phyloP scores from a whole-genome alignment of 2,329 filamentous ascomycete genomes.

The Tolypocladium tropicale region DNA sequence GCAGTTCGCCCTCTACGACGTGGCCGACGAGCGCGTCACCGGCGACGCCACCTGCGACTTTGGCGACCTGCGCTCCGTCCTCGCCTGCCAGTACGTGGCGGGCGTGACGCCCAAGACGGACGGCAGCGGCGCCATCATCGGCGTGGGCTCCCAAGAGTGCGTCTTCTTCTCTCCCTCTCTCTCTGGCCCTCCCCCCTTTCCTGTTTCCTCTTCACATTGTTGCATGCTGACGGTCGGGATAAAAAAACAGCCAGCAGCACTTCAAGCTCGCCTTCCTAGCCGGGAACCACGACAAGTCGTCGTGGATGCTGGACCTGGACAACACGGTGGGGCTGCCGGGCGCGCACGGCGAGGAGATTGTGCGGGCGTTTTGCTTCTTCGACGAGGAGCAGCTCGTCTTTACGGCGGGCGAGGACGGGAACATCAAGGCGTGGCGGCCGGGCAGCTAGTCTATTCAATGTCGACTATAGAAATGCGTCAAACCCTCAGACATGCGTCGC shows the following conservation, averaged over 20 bases:
- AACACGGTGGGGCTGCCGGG: conserved; percentile 49
- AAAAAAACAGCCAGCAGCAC: conserved; percentile 37
- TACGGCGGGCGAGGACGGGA: conserved; percentile 48
- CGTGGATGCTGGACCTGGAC: conserved; percentile 45
- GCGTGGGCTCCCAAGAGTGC: conserved; percentile 58
- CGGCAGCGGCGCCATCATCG: conserved; percentile 48
- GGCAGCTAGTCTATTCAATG: conserved; percentile 1
- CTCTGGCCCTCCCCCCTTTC: conserved; percentile 11
- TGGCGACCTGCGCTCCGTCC: conserved; percentile 56
- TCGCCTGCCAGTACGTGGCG: conserved; percentile 66
- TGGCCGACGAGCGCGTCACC: conserved; percentile 52
- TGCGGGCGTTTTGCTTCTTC: conserved; percentile 53
- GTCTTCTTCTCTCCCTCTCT: conserved; percentile 18
- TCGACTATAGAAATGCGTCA: too few species aligned
- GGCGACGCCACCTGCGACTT: conserved; percentile 47
- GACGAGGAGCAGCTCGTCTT: conserved; percentile 49
- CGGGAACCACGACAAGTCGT: conserved; percentile 25
- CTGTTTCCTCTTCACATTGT: not conserved
- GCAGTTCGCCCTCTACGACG: conserved; percentile 61
- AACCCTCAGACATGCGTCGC: too few species aligned
- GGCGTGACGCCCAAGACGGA: conserved; percentile 53
- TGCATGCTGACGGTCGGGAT: not conserved
- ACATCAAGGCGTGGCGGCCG: conserved; percentile 44
- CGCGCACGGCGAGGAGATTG: conserved; percentile 53
- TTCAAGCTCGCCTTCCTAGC: conserved; percentile 53